These are phyloP conservation scores for Endoconidiophora polonica DNA, from an alignment of 2,329 filamentous ascomycete genomes.

Conservation along the genomic window DNA sequence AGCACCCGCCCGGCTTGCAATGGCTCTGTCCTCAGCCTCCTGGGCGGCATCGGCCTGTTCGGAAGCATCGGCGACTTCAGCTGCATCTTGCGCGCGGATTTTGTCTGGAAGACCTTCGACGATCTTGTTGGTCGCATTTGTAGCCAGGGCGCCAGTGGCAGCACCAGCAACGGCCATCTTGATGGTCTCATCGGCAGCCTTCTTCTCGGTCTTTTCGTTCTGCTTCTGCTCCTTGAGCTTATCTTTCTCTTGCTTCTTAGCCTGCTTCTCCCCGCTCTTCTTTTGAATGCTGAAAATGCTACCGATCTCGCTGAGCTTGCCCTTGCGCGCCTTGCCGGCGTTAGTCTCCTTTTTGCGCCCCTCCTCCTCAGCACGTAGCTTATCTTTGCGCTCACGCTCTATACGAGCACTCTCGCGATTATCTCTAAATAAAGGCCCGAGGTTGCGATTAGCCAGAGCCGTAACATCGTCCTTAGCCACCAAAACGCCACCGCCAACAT, in stretches of 20 bases:
- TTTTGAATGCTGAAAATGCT: constrained; percentile 45
- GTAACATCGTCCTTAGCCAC: constrained; percentile 2
- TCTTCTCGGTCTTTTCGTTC: constrained; percentile 14
- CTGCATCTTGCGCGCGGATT: not conserved
- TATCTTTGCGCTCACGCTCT: constrained; percentile 35
- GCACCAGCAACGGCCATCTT: not conserved
- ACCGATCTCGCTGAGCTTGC: constrained; percentile 51
- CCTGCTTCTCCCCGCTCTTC: constrained; percentile 40
- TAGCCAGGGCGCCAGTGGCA: not conserved
- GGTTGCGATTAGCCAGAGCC: constrained; percentile 12
- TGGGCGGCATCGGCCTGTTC: not conserved
- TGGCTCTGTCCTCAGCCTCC: not conserved
- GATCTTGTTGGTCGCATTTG: not conserved
- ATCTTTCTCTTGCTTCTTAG: constrained; percentile 35
- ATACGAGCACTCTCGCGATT: constrained; percentile 5
- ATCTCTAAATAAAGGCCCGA: constrained; percentile 28
- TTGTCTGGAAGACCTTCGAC: not conserved
- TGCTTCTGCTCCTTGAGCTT: constrained; percentile 24
- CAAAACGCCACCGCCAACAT: constrained; percentile 7
- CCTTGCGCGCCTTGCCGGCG: constrained; percentile 43
- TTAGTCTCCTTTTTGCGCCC: constrained; percentile 67
- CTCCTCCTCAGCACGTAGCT: constrained; percentile 68
- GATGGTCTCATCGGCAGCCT: constrained; percentile 16
- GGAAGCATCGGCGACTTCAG: not conserved
- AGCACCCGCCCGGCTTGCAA: not conserved